Evolutionary conservation across 371 early-diverging fungal species (phyloP).

Genomic region (Mortierella sp.): DNA sequence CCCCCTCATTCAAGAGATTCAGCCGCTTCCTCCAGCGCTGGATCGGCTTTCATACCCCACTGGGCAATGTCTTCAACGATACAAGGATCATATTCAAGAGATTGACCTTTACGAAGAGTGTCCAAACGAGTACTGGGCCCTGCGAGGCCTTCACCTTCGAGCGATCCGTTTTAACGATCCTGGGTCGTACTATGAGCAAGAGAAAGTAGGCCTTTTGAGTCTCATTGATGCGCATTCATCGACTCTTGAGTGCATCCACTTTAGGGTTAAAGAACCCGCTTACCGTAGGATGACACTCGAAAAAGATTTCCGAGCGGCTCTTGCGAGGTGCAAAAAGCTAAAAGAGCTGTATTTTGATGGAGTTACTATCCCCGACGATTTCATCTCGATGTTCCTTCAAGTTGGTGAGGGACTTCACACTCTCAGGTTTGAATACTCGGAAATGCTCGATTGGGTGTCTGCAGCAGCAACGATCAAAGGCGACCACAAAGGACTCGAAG

Average conservation of each 20-base stretch:
- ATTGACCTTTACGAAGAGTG: background rate
- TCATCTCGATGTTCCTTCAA: background rate
- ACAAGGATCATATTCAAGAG: slow-evolving; percentile 11
- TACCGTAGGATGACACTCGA: background rate
- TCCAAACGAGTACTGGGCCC: background rate
- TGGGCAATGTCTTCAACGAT: background rate
- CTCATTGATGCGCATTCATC: background rate
- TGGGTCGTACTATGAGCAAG: too few relatives aligned
- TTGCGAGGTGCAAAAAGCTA: background rate
- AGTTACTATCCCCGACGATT: background rate
- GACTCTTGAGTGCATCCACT: background rate
- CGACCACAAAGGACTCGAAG: background rate
- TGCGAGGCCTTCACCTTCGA: background rate
- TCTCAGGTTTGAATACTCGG: background rate
- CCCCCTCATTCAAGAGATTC: too few relatives aligned
- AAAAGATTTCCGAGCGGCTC: background rate
- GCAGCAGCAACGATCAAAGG: background rate
- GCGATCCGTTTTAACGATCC: background rate
- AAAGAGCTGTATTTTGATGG: background rate
- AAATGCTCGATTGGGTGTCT: background rate
- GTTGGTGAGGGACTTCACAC: background rate
- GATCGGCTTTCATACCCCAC: background rate
- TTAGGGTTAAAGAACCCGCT: background rate
- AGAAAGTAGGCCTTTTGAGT: background rate
- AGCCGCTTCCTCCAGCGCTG: background rate